Conservation (phyloP, 805 yeast species). For the Nakazawaea ernobii region DNA sequence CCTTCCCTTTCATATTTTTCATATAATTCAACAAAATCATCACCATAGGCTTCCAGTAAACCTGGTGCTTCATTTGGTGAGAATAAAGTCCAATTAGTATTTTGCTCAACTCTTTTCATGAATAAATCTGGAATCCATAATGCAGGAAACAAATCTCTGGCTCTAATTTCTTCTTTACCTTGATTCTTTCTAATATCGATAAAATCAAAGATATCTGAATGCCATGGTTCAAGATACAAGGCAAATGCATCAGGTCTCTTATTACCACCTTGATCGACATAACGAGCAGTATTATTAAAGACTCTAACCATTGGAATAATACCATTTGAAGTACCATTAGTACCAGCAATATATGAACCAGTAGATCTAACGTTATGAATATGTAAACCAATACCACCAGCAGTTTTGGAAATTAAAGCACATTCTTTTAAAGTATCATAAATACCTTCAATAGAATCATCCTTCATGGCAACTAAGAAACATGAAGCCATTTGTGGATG, state of each 20-base stretch:
- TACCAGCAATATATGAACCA: constrained; percentile 85
- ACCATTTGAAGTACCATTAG: constrained; percentile 91
- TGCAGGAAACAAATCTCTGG: constrained; percentile 89
- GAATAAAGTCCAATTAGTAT: constrained; percentile 83
- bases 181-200: constrained; percentile 86
- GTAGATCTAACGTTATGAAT: constrained; percentile 80
- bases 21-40: constrained; percentile 70
- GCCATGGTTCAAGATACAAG: constrained; percentile 95
- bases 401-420: constrained; percentile 87
- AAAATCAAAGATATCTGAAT: constrained; percentile 82
- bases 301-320: constrained; percentile 95
- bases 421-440: constrained; percentile 83
- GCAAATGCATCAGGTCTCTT: constrained; percentile 98
- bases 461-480: constrained; percentile 85
- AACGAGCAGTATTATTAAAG: constrained; percentile 91
- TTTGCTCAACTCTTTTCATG: constrained; percentile 80
- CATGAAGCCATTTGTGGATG: constrained; percentile 86
- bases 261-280: constrained; percentile 98
- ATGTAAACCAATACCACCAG: constrained; percentile 95
- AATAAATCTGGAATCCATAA: constrained; percentile 94
- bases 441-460: constrained; percentile 93
- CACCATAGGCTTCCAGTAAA: constrained; percentile 75
- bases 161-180: constrained; percentile 90
- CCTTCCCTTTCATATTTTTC: constrained; percentile 67
- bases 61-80: constrained; percentile 91